A percentile compares a stretch with the other conserved stretches of the same genome.
phyloP scores from a whole-genome alignment of 345 rosid genomes.

The Excoecaria cochinchinensis region DNA sequence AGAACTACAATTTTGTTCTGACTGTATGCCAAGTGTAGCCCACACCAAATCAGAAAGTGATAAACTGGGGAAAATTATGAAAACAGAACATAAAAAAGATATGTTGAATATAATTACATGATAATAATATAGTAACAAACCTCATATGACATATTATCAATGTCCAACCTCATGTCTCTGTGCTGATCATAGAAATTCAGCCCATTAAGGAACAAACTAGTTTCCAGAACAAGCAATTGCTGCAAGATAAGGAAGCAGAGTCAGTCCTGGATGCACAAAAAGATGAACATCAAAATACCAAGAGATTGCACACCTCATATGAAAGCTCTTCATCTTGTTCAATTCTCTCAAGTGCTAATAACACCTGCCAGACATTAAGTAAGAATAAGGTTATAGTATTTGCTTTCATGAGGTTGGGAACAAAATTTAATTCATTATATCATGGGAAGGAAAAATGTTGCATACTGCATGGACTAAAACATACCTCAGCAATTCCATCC shows the following conservation, averaged over 20 bases:
- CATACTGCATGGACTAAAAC: background rate
- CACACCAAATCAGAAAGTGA: background rate
- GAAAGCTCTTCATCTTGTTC: conserved; percentile 79
- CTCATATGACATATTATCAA: conserved; percentile 97
- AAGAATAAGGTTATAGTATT: conserved; percentile 1
- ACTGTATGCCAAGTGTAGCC: background rate
- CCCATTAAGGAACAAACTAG: conserved; percentile 67
- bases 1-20: background rate
- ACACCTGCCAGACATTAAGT: conserved; percentile 47
- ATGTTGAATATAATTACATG: background rate
- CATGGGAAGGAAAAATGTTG: background rate
- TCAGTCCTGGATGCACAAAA: conserved; percentile 3
- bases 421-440: background rate
- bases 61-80: background rate
- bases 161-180: conserved; percentile 93
- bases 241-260: conserved; percentile 37
- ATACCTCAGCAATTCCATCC: conserved; percentile 94
- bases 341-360: conserved; percentile 84
- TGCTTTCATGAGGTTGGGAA: background rate
- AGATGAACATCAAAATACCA: conserved; percentile 8
- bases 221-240: conserved; percentile 85
- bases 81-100: background rate
- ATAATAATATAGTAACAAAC: conserved; percentile 35
- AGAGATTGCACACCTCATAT: conserved; percentile 60
- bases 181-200: conserved; percentile 79